Conservation (phyloP, 306 rosid genomes). For the Pterocarpus santalinus region DNA sequence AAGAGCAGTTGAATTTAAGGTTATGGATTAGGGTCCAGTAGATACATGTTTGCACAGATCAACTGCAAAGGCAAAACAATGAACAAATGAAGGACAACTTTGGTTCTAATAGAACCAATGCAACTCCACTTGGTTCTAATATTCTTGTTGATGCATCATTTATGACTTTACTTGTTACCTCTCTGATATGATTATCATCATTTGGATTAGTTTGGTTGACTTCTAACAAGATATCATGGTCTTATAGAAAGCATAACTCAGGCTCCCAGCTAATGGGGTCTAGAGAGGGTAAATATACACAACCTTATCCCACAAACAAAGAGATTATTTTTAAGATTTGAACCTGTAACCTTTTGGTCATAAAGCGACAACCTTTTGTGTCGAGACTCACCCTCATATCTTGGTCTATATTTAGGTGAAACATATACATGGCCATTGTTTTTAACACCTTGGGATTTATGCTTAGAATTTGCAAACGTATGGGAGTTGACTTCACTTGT, state of each 20-base stretch:
- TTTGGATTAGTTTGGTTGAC: not conserved
- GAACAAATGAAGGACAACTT: not conserved
- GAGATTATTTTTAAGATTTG: no score
- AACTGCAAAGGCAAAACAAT: not conserved
- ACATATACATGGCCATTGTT: conserved; percentile 9
- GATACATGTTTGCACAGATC: conserved; percentile 5
- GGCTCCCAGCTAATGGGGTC: no score
- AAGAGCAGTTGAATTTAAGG: not conserved
- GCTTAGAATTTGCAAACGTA: not conserved
- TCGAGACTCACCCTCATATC: no score
- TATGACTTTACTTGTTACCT: not conserved
- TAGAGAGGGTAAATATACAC: no score
- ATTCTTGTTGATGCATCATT: conserved; percentile 19
- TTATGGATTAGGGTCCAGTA: not conserved
- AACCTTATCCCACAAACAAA: no score
- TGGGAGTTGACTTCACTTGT: not conserved
- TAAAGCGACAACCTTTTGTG: no score
- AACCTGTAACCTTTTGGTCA: no score
- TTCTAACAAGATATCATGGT: not conserved
- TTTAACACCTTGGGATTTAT: conserved; percentile 7
- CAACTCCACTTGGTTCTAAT: conserved; percentile 7
- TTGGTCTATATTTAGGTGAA: not conserved
- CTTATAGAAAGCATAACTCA: not conserved
- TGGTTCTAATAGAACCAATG: no score
- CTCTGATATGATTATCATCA: conserved; percentile 14